A percentile compares a stretch with the other conserved stretches of the same genome.
Evolutionary conservation across 495 filamentous ascomycete genomes (phyloP).

Genomic region (Aspergillus homomorphus): DNA sequence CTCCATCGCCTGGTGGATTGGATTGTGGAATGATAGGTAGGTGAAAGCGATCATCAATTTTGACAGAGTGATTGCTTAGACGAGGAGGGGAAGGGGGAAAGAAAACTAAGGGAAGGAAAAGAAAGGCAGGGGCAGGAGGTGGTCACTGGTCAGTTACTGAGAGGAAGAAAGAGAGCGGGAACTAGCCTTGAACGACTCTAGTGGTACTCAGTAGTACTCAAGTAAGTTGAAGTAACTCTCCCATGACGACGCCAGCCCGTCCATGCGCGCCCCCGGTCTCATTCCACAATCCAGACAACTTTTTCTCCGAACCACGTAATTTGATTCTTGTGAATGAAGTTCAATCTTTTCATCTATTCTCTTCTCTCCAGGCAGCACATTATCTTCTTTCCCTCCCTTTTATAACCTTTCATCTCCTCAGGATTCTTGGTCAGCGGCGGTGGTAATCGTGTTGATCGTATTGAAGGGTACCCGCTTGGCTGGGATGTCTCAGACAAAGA

Average conservation of each 20-base stretch:
- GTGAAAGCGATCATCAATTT: conserved; percentile 3
- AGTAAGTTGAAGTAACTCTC: not conserved
- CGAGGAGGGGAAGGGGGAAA: no score
- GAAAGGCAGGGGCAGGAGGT: not conserved
- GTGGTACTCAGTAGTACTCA: no score
- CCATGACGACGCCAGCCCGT: not conserved
- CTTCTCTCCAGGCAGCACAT: no score
- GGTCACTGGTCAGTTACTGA: not conserved
- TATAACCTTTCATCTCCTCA: no score
- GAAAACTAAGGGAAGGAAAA: no score
- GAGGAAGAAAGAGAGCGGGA: not conserved
- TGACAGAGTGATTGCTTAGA: no score
- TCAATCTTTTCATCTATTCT: no score
- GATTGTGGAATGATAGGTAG: not conserved
- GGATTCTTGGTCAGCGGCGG: no score
- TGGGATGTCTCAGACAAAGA: not conserved
- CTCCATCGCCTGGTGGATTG: not conserved
- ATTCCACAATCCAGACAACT: no score
- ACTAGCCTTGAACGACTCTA: not conserved
- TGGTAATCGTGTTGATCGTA: not conserved
- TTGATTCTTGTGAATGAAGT: not conserved
- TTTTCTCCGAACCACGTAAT: not conserved
- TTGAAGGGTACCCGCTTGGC: not conserved
- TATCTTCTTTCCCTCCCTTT: no score
- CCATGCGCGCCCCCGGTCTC: no score